phyloP scores from a whole-genome alignment of 352 stramenopile genomes.

The Globisporangium lucens region DNA sequence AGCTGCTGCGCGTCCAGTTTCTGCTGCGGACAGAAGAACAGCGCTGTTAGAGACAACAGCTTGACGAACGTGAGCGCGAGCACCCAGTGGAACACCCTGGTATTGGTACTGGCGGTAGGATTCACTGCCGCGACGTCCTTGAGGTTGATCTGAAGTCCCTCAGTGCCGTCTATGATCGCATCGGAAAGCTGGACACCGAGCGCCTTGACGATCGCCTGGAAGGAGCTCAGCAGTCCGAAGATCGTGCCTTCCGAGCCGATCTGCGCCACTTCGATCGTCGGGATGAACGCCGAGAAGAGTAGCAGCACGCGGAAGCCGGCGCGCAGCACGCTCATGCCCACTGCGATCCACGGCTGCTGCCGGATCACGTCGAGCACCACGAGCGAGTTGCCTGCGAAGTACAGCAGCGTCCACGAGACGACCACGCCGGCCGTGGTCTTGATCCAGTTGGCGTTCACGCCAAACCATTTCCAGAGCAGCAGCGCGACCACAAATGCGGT shows the following conservation, averaged over 20 bases:
- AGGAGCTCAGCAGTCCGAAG: constrained; percentile 32
- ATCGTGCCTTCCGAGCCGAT: constrained; percentile 39
- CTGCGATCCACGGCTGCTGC: constrained; percentile 22
- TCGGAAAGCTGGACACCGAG: constrained; percentile 24
- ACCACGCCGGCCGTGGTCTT: constrained; percentile 16
- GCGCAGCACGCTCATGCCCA: constrained; percentile 16
- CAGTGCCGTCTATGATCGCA: constrained; percentile 10
- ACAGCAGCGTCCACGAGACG: constrained; percentile 15
- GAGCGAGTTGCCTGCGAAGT: constrained; percentile 18
- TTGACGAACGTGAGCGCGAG: constrained; percentile 16
- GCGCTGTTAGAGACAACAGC: constrained; percentile 21
- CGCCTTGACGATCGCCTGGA: constrained; percentile 34
- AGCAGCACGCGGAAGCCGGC: constrained; percentile 26
- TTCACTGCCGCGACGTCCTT: neutral
- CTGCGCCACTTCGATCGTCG: constrained; percentile 42
- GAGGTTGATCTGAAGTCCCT: constrained; percentile 13
- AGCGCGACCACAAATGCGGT: constrained; percentile 20
- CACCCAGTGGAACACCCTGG: constrained; percentile 20
- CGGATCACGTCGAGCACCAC: constrained; percentile 24
- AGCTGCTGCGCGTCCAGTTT: constrained; percentile 48
- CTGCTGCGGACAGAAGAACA: constrained; percentile 33
- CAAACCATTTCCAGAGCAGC: constrained; percentile 22
- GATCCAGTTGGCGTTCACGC: constrained; percentile 26
- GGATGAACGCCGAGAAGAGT: constrained; percentile 34
- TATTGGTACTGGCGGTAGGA: neutral